A percentile compares a stretch with the other conserved stretches of the same genome.
phyloP scores from a whole-genome alignment of 139 green algal genomes.

The Auxenochlorella pyrenoidosa region DNA sequence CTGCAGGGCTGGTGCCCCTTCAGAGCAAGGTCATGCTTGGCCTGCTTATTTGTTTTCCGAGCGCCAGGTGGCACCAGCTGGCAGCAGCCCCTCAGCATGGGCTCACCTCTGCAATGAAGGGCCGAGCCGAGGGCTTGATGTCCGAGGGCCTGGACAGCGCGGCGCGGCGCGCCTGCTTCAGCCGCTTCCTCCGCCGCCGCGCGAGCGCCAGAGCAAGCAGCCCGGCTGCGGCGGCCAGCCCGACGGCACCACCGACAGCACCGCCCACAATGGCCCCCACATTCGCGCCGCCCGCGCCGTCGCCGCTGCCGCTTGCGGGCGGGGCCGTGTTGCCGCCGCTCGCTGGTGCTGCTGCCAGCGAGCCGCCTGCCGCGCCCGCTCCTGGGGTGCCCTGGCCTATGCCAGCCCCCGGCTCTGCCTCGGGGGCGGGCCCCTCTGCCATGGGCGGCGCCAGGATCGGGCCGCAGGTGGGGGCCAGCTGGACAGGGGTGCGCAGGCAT shows the following conservation, averaged over 20 bases:
- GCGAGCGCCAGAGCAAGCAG: background rate
- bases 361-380: background rate
- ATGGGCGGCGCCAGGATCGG: background rate
- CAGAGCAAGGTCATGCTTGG: no score
- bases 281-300: background rate
- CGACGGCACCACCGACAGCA: background rate
- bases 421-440: background rate
- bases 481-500: background rate
- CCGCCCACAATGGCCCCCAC: conserved; percentile 2
- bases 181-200: background rate
- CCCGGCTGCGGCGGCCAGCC: background rate
- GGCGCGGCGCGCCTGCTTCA: background rate
- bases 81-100: background rate
- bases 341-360: background rate
- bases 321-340: background rate
- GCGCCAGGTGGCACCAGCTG: no score
- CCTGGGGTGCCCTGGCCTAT: no score
- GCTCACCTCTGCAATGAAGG: conserved; percentile 25
- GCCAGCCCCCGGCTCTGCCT: background rate
- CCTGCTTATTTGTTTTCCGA: no score
- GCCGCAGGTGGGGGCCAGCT: conserved; percentile 6
- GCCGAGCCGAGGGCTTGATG: conserved; percentile 6
- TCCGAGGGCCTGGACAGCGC: background rate
- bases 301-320: background rate
- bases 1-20: no score